Evolutionary conservation across 306 rosid genomes (phyloP).

Genomic region (Canavalia ensiformis): DNA sequence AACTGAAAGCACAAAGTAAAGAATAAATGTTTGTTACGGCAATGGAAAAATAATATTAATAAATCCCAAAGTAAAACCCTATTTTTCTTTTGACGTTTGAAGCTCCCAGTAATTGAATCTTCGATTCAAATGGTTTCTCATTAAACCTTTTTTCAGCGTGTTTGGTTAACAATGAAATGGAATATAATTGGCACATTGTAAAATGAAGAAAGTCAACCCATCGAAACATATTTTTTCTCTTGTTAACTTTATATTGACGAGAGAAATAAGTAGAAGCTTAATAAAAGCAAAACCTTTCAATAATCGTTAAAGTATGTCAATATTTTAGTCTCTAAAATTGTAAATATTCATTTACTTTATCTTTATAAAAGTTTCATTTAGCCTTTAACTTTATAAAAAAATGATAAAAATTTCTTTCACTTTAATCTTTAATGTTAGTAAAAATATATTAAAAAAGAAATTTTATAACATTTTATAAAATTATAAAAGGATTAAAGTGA

Average conservation of each 20-base stretch:
- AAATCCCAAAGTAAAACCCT: slow-evolving; percentile 25
- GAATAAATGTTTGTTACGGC: slow-evolving; percentile 42
- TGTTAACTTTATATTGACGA: background rate
- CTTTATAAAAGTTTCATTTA: too few relatives aligned
- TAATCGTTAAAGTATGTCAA: too few relatives aligned
- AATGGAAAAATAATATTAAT: background rate
- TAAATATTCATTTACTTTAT: too few relatives aligned
- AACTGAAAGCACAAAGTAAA: slow-evolving; percentile 52
- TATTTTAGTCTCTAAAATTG: too few relatives aligned
- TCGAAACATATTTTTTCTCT: background rate
- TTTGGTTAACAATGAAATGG: background rate
- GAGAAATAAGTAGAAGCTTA: background rate
- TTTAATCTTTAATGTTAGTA: too few relatives aligned
- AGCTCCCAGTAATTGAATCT: background rate
- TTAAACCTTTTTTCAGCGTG: background rate
- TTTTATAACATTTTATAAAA: too few relatives aligned
- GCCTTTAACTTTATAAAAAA: too few relatives aligned
- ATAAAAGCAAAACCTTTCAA: background rate
- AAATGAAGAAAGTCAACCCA: slow-evolving; percentile 50
- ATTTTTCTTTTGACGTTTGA: background rate
- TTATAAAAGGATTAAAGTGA: too few relatives aligned
- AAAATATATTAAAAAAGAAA: too few relatives aligned
- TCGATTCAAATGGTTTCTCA: background rate
- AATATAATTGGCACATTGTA: background rate
- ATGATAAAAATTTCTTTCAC: too few relatives aligned